Evolutionary conservation across 768 basidiomycete genomes (phyloP).

Genomic region (Serendipita sp.): DNA sequence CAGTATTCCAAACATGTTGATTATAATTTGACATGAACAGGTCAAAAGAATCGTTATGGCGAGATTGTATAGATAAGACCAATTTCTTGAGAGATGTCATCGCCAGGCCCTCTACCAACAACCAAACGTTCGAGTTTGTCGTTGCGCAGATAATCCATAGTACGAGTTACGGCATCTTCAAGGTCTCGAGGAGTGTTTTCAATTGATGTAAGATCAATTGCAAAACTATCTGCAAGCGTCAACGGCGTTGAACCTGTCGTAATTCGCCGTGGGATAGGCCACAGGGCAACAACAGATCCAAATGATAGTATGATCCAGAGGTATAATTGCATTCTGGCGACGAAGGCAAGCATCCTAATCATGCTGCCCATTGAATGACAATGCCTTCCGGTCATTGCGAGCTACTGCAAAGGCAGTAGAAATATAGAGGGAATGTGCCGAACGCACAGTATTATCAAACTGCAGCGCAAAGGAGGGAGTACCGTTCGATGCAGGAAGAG

Average conservation of each 20-base stretch:
- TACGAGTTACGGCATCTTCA: slow-evolving; percentile 35
- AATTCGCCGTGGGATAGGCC: slow-evolving; percentile 24
- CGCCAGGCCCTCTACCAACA: slow-evolving; percentile 38
- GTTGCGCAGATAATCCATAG: slow-evolving; percentile 25
- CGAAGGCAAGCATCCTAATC: no score
- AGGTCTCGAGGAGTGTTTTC: slow-evolving; percentile 37
- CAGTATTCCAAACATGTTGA: neutral
- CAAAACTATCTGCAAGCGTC: slow-evolving; percentile 33
- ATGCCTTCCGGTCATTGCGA: no score
- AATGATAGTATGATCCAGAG: no score
- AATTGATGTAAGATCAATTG: slow-evolving; percentile 28
- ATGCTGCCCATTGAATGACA: no score
- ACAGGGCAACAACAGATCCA: slow-evolving; percentile 10
- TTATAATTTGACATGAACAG: neutral
- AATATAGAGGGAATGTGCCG: no score
- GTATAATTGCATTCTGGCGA: no score
- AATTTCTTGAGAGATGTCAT: slow-evolving; percentile 28
- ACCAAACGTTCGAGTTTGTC: slow-evolving; percentile 46
- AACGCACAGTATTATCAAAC: no score
- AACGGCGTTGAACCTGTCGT: slow-evolving; percentile 27
- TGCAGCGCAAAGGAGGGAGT: no score
- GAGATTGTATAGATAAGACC: slow-evolving; percentile 24
- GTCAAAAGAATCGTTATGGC: neutral
- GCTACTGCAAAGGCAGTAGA: no score
- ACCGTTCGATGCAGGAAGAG: no score